These are phyloP conservation scores for Hyaloscypha variabilis DNA, from an alignment of 495 filamentous ascomycete genomes.

Conservation along the genomic window DNA sequence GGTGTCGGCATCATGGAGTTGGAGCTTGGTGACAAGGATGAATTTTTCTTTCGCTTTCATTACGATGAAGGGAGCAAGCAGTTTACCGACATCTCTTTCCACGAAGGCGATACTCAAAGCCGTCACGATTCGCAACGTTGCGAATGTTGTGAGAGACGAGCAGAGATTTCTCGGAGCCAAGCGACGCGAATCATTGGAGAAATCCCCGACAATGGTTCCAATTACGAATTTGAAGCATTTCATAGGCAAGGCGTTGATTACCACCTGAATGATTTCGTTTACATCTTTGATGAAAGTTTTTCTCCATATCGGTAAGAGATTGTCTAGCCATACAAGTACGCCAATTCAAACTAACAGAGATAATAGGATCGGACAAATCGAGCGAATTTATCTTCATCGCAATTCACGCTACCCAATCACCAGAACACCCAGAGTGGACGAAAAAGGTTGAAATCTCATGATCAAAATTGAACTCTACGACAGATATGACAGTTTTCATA, in stretches of 20 bases:
- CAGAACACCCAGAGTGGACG: too few species aligned
- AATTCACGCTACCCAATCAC: too few species aligned
- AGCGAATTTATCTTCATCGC: not conserved
- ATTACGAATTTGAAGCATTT: not conserved
- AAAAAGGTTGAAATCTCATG: too few species aligned
- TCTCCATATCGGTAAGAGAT: too few species aligned
- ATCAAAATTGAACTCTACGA: constrained; percentile 8
- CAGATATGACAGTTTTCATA: constrained; percentile 4
- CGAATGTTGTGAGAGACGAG: not conserved
- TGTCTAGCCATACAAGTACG: too few species aligned
- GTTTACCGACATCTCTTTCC: constrained; percentile 7
- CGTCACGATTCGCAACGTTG: not conserved
- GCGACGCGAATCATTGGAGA: too few species aligned
- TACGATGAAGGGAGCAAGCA: constrained; percentile 5
- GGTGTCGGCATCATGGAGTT: not conserved
- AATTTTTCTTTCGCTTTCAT: constrained; percentile 19
- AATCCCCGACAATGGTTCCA: too few species aligned
- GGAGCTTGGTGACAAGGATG: not conserved
- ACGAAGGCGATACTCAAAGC: not conserved
- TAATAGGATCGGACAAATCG: constrained; percentile 15
- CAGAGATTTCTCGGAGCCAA: not conserved
- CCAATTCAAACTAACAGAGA: too few species aligned
- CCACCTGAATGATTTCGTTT: constrained; percentile 19
- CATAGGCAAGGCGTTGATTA: constrained; percentile 5
- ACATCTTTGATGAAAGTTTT: constrained; percentile 5